Percentiles rank a stretch among this genome's conserved stretches.
These are phyloP conservation scores for Cercophora newfieldiana DNA, from an alignment of 495 filamentous ascomycete species.

Conservation along the genomic window DNA sequence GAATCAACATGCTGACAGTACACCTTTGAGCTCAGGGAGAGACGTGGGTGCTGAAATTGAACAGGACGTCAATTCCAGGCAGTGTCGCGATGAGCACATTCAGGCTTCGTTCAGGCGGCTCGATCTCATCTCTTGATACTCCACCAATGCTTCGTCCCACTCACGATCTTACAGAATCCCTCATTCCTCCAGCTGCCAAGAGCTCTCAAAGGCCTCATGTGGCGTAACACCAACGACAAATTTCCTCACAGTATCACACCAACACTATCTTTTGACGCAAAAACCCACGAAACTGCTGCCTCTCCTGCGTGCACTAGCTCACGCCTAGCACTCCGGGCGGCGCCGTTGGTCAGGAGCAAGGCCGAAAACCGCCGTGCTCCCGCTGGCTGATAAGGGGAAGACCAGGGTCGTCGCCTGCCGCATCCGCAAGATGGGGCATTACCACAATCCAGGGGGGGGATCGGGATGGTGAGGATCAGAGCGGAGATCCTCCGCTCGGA, in stretches of 20 bases:
- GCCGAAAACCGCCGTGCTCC: neutral
- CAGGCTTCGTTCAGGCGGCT: no score
- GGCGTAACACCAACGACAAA: constrained; percentile 15
- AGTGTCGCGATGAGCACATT: no score
- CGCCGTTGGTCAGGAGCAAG: neutral
- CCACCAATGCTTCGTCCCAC: neutral
- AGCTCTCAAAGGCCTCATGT: constrained; percentile 14
- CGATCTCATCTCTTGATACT: no score
- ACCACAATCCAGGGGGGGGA: neutral
- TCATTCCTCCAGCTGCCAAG: constrained; percentile 2
- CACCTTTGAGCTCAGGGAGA: neutral
- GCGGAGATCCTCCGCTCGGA: neutral
- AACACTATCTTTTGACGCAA: neutral
- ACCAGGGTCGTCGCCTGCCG: neutral
- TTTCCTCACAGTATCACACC: neutral
- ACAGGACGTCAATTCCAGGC: no score
- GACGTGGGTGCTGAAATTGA: no score
- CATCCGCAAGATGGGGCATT: neutral
- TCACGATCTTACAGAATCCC: neutral
- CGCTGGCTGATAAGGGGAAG: neutral
- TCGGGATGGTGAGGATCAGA: neutral
- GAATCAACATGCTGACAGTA: neutral
- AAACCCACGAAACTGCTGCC: neutral
- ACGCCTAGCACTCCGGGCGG: neutral
- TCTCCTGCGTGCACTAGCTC: neutral